These are phyloP conservation scores for Balakata baccata DNA, from an alignment of 345 rosid genomes.

Conservation along the genomic window DNA sequence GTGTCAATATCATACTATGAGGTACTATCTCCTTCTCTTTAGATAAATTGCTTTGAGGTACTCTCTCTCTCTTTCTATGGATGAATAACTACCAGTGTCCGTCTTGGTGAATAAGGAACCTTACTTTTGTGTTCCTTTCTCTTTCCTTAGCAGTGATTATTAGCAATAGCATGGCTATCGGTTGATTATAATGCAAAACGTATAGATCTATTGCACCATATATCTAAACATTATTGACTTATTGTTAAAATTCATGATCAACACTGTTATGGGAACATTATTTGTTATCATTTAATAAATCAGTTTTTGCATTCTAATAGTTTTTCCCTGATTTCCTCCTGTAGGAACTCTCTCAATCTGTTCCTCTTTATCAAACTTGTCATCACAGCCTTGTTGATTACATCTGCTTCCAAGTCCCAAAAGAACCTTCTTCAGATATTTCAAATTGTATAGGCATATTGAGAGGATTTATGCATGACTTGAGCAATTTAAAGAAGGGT, in stretches of 20 bases:
- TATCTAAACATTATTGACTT: background rate
- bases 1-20: conserved; percentile 72
- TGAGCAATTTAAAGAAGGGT: conserved; percentile 34
- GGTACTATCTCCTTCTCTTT: conserved; percentile 33
- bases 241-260: background rate
- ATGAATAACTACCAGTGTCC: background rate
- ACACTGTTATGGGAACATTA: background rate
- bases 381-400: conserved; percentile 54
- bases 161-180: background rate
- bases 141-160: background rate
- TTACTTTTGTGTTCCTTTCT: background rate
- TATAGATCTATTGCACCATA: background rate
- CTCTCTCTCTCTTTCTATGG: background rate
- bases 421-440: conserved; percentile 42
- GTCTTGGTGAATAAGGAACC: background rate
- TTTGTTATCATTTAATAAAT: background rate
- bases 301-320: background rate
- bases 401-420: conserved; percentile 60
- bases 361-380: conserved; percentile 29
- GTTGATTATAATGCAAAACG: background rate
- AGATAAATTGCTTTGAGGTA: conserved; percentile 26
- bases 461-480: conserved; percentile 49
- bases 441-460: conserved; percentile 58
- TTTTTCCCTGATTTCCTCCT: conserved; percentile 6
- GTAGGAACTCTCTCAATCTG: conserved; percentile 43